phyloP scores from a whole-genome alignment of 192 early-diverging fungal genomes.

The Funneliformis geosporum region DNA sequence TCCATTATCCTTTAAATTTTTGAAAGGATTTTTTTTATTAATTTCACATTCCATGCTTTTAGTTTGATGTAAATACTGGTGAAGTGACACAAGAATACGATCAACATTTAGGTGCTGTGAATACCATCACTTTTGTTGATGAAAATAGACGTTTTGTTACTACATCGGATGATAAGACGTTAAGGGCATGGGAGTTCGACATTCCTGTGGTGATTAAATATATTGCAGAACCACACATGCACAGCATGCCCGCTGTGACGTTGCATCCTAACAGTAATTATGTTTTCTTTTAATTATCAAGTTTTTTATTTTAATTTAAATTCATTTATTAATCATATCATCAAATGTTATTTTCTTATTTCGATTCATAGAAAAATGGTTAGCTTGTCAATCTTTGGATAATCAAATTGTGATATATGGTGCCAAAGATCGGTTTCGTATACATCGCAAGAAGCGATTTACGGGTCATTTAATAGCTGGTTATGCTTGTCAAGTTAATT shows the following conservation, averaged over 20 bases:
- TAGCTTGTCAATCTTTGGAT: slow-evolving; percentile 93
- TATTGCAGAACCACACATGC: slow-evolving; percentile 95
- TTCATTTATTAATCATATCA: neutral
- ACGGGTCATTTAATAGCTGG: slow-evolving; percentile 93
- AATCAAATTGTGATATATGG: slow-evolving; percentile 94
- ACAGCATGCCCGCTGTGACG: slow-evolving; percentile 92
- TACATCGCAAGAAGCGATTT: slow-evolving; percentile 91
- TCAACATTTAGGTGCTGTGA: slow-evolving; percentile 95
- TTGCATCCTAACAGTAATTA: slow-evolving; percentile 81
- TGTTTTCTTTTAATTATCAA: slow-evolving; percentile 1
- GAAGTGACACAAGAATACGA: slow-evolving; percentile 93
- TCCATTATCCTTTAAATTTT: neutral
- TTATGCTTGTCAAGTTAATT: slow-evolving; percentile 92
- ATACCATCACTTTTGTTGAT: slow-evolving; percentile 96
- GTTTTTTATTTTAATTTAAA: neutral
- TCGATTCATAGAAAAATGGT: slow-evolving; percentile 75
- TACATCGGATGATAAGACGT: slow-evolving; percentile 95
- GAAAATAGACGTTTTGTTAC: slow-evolving; percentile 92
- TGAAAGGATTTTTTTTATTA: neutral
- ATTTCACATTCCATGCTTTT: slow-evolving; percentile 42
- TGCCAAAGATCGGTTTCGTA: slow-evolving; percentile 80
- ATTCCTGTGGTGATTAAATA: slow-evolving; percentile 99
- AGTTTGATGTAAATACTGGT: slow-evolving; percentile 83
- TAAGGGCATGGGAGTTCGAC: slow-evolving; percentile 97
- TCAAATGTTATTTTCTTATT: neutral